Evolutionary conservation across 2,329 filamentous ascomycete genomes (phyloP).

Genomic region (Trichoderma gracile): DNA sequence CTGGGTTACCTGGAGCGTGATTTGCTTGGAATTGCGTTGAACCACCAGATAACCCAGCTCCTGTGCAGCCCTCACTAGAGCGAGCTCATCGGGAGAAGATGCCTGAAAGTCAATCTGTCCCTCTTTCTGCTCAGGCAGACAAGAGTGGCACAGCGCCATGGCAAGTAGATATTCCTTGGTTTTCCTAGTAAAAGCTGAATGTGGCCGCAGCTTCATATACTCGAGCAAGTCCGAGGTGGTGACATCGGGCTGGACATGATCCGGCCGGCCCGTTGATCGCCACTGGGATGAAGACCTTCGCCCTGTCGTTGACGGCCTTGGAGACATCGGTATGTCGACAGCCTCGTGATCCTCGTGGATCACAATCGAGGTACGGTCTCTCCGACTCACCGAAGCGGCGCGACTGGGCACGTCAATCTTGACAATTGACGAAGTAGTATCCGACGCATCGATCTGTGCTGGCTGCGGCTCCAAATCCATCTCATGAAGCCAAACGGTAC

Average conservation of each 20-base stretch:
- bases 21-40: constrained; percentile 69
- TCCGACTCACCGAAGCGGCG: constrained; percentile 35
- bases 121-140: constrained; percentile 73
- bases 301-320: constrained; percentile 37
- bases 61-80: constrained; percentile 79
- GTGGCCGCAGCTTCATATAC: constrained; percentile 73
- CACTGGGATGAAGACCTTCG: constrained; percentile 52
- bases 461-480: constrained; percentile 58
- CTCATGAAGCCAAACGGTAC: constrained; percentile 86
- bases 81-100: constrained; percentile 86
- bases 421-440: not conserved
- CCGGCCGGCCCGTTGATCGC: constrained; percentile 51
- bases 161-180: constrained; percentile 81
- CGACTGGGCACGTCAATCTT: constrained; percentile 24
- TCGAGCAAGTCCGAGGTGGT: constrained; percentile 74
- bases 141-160: constrained; percentile 87
- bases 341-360: constrained; percentile 36
- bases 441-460: constrained; percentile 28
- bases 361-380: constrained; percentile 34
- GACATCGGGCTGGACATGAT: constrained; percentile 56
- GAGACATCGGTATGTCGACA: constrained; percentile 33
- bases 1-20: constrained; percentile 54
- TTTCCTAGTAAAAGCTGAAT: constrained; percentile 75
- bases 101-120: constrained; percentile 81
- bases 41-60: constrained; percentile 80